Evolutionary conservation across 257 asterid species (phyloP).

Genomic region (Prunella vulgaris): DNA sequence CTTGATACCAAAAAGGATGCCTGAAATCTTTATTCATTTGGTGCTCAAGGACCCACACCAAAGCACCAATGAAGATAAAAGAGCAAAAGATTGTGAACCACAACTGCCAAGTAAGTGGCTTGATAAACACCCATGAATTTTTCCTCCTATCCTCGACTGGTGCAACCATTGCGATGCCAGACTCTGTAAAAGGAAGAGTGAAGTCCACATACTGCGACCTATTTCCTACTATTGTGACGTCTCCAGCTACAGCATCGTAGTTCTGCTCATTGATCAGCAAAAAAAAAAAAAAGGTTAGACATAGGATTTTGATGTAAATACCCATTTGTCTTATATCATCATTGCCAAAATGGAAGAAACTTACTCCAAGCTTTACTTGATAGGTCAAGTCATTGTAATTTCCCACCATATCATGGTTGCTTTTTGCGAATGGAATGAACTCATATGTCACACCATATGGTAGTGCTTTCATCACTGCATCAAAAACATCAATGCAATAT

Average conservation of each 20-base stretch:
- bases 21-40: slow-evolving; percentile 23
- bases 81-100: slow-evolving; percentile 28
- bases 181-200: slow-evolving; percentile 25
- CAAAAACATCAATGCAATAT: slow-evolving; percentile 43
- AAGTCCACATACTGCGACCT: slow-evolving; percentile 28
- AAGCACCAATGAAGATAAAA: slow-evolving; percentile 13
- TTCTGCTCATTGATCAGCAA: slow-evolving; percentile 15
- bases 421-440: slow-evolving; percentile 17
- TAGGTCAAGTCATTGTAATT: slow-evolving; percentile 15
- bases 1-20: slow-evolving; percentile 26
- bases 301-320: neutral
- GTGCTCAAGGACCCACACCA: slow-evolving; percentile 30
- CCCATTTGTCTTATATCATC: neutral
- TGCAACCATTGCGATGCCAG: slow-evolving; percentile 27
- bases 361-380: slow-evolving; percentile 37
- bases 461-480: slow-evolving; percentile 36
- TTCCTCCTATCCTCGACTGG: slow-evolving; percentile 15
- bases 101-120: slow-evolving; percentile 29
- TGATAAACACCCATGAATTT: slow-evolving; percentile 26
- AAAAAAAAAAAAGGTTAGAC: neutral
- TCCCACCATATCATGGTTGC: slow-evolving; percentile 20
- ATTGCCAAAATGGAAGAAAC: neutral
- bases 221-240: slow-evolving; percentile 25
- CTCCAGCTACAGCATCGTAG: slow-evolving; percentile 27
- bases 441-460: slow-evolving; percentile 32